A percentile compares a stretch with the other conserved stretches of the same genome.
These are phyloP conservation scores for Lentinula guzmanii DNA, from an alignment of 768 basidiomycete genomes.

Conservation along the genomic window DNA sequence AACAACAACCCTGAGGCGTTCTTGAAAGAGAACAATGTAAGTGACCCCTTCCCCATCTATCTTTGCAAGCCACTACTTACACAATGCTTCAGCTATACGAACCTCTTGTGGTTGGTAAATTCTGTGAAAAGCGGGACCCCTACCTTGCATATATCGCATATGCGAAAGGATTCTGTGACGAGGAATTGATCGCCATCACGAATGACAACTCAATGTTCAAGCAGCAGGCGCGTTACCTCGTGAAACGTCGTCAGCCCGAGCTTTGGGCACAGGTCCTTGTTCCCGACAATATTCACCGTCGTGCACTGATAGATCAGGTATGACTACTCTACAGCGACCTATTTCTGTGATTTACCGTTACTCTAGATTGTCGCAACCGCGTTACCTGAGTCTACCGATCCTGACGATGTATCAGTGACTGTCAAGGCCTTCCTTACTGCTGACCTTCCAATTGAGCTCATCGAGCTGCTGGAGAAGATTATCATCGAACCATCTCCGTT, in stretches of 20 bases:
- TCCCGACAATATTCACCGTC: conserved; percentile 85
- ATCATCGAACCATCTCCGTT: conserved; percentile 96
- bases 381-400: conserved; percentile 93
- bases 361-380: conserved; percentile 87
- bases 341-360: background rate
- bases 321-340: background rate
- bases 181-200: conserved; percentile 93
- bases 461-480: conserved; percentile 97
- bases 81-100: conserved; percentile 73
- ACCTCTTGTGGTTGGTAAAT: conserved; percentile 95
- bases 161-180: conserved; percentile 98
- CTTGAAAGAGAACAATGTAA: conserved; percentile 96
- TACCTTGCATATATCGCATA: conserved; percentile 99
- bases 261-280: conserved; percentile 95
- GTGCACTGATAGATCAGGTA: conserved; percentile 90
- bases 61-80: conserved; percentile 6
- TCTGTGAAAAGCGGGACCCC: conserved; percentile 97
- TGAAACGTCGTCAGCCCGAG: conserved; percentile 91
- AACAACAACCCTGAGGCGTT: conserved; percentile 98
- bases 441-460: conserved; percentile 93
- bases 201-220: conserved; percentile 99
- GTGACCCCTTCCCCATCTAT: conserved; percentile 20
- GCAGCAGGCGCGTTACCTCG: conserved; percentile 96
- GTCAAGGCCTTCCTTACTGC: conserved; percentile 98
- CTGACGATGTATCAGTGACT: conserved; percentile 96